Base-by-base conservation (phyloP, 2,329 filamentous ascomycete genomes). In the Penicillium sp. region DNA sequence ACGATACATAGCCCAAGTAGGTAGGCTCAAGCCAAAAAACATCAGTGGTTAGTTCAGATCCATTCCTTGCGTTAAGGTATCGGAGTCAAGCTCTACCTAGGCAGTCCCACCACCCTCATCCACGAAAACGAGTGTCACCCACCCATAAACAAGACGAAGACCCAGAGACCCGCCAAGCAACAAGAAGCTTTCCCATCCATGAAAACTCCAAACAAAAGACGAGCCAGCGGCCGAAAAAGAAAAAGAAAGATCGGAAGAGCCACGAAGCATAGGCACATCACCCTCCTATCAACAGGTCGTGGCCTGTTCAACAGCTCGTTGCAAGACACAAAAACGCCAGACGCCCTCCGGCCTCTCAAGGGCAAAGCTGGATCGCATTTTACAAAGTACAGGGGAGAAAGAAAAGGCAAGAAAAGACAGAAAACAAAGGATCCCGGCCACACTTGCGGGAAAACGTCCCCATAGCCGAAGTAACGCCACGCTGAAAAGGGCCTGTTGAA, bases 341-440 rank as follows among this genome's bases (percentile, higher is more conserved):
- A 55, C 63, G 55, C 63, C 59, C 54, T 62, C 63, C 61, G 60
- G 63, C 54, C 25, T 54, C 45, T 25, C 53, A 28, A 15, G 28
- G 45, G 11, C 5, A 35, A 54, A 42, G 55, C 58, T 55, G 59
- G 59, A 64, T 64, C 62, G 61, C 57, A 59, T 39, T 41, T 51
- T 15, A 31, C 25, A 52, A 54, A 43, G 12, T 25, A 12, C 20
- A 45, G 25, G 42, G 8, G 17, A 22, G 8, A 42, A 42, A 22
- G 11, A 20, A 22, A 42, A 1, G 20, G 4, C 20, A 55, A 39
- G 4, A 15, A 38, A 47, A 28, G 2, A n/a, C 39, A 38, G 8
- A 10, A 41, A 28, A 35, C 22, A 15, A 48, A 34, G 10, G 6
- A 41, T 42, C 35, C 37, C 22, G 25, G 45, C 42, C 38, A 31